Evolutionary conservation across 257 asterid genomes (phyloP).

Genomic region (Gardenia jasminoides): DNA sequence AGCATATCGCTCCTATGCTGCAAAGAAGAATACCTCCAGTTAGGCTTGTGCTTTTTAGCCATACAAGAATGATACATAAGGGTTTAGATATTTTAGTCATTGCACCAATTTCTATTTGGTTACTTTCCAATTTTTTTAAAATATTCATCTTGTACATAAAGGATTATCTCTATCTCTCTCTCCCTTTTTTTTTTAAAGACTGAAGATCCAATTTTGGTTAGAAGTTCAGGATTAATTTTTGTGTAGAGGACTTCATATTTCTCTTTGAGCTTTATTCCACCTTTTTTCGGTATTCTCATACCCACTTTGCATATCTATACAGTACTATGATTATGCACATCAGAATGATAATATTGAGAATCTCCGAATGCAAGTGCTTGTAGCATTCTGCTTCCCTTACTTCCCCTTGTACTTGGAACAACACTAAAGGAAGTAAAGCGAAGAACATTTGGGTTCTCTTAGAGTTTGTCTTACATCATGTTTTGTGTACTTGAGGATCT

Average conservation of each 20-base stretch:
- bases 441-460: not conserved
- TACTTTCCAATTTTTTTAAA: not conserved
- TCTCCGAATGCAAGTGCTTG: not conserved
- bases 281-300: not conserved
- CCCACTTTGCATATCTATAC: not conserved
- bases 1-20: slow-evolving; percentile 73
- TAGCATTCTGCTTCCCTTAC: not conserved
- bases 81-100: not conserved
- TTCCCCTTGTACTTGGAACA: not conserved
- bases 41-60: slow-evolving; percentile 30
- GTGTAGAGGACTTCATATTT: not conserved
- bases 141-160: slow-evolving; percentile 1
- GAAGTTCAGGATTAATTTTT: not conserved
- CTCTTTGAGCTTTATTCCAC: not conserved
- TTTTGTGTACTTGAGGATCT: not conserved
- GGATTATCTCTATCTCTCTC: too few relatives aligned
- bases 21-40: slow-evolving; percentile 66
- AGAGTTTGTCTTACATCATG: too few relatives aligned
- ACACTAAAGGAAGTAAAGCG: not conserved
- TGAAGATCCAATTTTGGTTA: slow-evolving; percentile 6
- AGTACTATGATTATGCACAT: not conserved
- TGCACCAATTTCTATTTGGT: not conserved
- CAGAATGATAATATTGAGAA: not conserved
- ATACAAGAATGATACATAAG: not conserved
- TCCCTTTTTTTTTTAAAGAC: not conserved